Percentiles rank a stretch among this genome's conserved stretches.
Evolutionary conservation across 164 flowering plant genomes (phyloP).

Genomic region (Umbilicus rupestris): DNA sequence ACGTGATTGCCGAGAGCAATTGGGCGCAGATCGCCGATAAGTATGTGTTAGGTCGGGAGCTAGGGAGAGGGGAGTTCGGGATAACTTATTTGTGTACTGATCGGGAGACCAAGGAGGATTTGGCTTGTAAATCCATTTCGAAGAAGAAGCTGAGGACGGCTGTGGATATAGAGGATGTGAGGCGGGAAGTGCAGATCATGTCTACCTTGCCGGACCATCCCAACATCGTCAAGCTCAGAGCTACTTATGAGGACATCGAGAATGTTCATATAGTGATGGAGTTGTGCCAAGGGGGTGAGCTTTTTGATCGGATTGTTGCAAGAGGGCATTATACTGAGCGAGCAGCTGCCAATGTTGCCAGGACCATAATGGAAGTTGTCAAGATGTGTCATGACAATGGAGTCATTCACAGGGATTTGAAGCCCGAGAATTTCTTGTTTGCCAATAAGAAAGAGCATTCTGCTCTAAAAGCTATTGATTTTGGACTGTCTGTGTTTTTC

Average conservation of each 20-base stretch:
- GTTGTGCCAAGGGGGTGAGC: slow-evolving; percentile 95
- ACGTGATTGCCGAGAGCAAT: slow-evolving; percentile 42
- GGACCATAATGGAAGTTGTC: slow-evolving; percentile 84
- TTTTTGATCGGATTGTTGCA: slow-evolving; percentile 89
- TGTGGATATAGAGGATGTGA: slow-evolving; percentile 78
- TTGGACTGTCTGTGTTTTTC: slow-evolving; percentile 86
- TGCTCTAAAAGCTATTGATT: slow-evolving; percentile 79
- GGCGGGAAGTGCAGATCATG: slow-evolving; percentile 88
- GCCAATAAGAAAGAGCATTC: slow-evolving; percentile 85
- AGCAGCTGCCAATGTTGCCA: slow-evolving; percentile 71
- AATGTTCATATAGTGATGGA: slow-evolving; percentile 94
- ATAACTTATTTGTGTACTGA: slow-evolving; percentile 87
- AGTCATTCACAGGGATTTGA: slow-evolving; percentile 86
- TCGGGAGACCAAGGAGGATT: slow-evolving; percentile 49
- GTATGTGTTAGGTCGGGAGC: slow-evolving; percentile 75
- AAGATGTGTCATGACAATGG: slow-evolving; percentile 90
- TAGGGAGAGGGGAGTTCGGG: slow-evolving; percentile 96
- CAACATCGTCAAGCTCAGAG: slow-evolving; percentile 61
- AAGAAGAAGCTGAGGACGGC: slow-evolving; percentile 85
- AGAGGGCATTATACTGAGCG: slow-evolving; percentile 88
- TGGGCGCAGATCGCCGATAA: slow-evolving; percentile 64
- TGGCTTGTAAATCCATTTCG: slow-evolving; percentile 92
- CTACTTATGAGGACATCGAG: slow-evolving; percentile 80
- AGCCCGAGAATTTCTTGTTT: slow-evolving; percentile 92
- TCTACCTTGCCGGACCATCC: slow-evolving; percentile 71